A percentile compares a stretch with the other conserved stretches of the same genome.
These are phyloP conservation scores for Trichoderma asperellum DNA, from an alignment of 2,329 filamentous ascomycete genomes.

Conservation along the genomic window DNA sequence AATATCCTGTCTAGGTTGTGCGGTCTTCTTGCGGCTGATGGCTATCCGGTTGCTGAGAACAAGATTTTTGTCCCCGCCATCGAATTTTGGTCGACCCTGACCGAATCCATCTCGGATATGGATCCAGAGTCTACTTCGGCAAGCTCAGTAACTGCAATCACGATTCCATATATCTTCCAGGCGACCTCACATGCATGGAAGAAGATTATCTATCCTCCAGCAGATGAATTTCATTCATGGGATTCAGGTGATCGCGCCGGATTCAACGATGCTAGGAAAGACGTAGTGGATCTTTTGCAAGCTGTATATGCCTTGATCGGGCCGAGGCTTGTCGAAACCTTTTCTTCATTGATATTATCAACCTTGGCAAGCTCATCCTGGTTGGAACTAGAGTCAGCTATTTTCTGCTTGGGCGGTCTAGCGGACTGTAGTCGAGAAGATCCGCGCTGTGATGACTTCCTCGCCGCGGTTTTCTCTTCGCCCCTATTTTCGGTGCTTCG, in stretches of 20 bases:
- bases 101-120: constrained; percentile 68
- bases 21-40: constrained; percentile 66
- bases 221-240: constrained; percentile 64
- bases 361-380: constrained; percentile 55
- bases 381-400: constrained; percentile 63
- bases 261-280: constrained; percentile 74
- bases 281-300: constrained; percentile 78
- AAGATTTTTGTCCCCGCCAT: constrained; percentile 73
- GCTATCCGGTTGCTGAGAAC: constrained; percentile 72
- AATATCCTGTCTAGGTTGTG: constrained; percentile 62
- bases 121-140: constrained; percentile 51
- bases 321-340: constrained; percentile 58
- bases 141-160: constrained; percentile 60
- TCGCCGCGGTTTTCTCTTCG: constrained; percentile 65
- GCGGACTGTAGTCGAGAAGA: constrained; percentile 67
- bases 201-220: constrained; percentile 70
- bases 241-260: constrained; percentile 68
- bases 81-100: constrained; percentile 80
- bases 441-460: constrained; percentile 58
- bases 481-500: constrained; percentile 60
- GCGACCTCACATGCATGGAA: constrained; percentile 68
- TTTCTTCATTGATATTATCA: constrained; percentile 58
- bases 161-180: constrained; percentile 63
- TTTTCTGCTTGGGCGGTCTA: constrained; percentile 67
- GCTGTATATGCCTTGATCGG: constrained; percentile 68